Evolutionary conservation across 225 moss, liverwort and hornwort genomes (phyloP), one percentile per base, ranked within the genome.

Genomic region (Straminergon stramineum): DNA sequence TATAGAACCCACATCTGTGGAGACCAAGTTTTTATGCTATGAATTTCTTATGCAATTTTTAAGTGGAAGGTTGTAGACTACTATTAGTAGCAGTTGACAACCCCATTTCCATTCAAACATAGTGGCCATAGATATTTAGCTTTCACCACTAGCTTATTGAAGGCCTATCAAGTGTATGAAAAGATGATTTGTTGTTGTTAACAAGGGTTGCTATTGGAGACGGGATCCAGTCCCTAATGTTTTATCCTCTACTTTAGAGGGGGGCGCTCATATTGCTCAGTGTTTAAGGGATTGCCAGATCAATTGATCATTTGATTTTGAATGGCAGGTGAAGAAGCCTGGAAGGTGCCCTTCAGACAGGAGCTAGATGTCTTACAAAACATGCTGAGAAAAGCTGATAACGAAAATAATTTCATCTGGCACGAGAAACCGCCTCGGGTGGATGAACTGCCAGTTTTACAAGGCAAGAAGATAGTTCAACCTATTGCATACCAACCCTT

Each of bases 351-450:
- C 27, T 99, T 95, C 88, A 95, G 93, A 90, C 94, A 95, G 93
- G 99, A 99, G 92, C 85, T 91, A 28, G 99, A 99, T 87, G 87
- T 94, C 30, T 84, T 97, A 58, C 95, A 91, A 79, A 92, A 95
- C 83, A 90, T 95, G 91, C 84, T 96, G 86, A 94, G 97, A 69
- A 95, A 96, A 85, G 95, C 94, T 89, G 99, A 99, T 77, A 93
- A 94, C 83, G 99, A 99, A 85, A 97, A 99, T 91, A 96, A 99
- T 67, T 99, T 96, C 78, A 97, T 99, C 70, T 99, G 97, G 97
- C 95, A 94, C 45, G 94, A 96, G 71, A 97, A 94, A 84, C 84
- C 96, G 19, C 96, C 94, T 60, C 95, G 93, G 48, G 94, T 94
- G 32, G 99, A 99, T 95, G 99, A 99, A 84, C 93, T 99, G 82